These are phyloP conservation scores for Malassezia caprae DNA, from an alignment of 1,284 basidiomycete genomes.

Conservation along the genomic window DNA sequence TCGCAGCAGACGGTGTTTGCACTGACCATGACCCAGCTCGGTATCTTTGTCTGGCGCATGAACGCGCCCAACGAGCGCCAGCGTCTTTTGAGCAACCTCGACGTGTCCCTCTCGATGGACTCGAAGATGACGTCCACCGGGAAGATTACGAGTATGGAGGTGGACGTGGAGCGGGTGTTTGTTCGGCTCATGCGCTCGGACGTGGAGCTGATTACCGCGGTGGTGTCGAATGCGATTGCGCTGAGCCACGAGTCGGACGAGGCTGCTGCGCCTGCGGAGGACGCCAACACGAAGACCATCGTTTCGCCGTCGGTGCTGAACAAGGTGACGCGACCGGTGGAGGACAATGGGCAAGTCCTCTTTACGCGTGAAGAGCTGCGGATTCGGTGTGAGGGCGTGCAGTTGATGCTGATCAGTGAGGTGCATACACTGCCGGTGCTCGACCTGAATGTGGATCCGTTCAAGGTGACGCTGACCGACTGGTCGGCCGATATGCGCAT, in stretches of 20 bases:
- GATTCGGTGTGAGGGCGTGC: slow-evolving; percentile 58
- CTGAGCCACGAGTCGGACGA: slow-evolving; percentile 50
- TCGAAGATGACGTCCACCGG: slow-evolving; percentile 63
- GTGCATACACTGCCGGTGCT: slow-evolving; percentile 88
- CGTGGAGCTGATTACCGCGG: slow-evolving; percentile 77
- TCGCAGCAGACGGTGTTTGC: slow-evolving; percentile 86
- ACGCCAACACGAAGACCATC: not conserved
- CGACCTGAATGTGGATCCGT: slow-evolving; percentile 75
- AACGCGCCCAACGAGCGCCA: slow-evolving; percentile 71
- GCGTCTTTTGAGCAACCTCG: slow-evolving; percentile 85
- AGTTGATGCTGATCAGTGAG: slow-evolving; percentile 87
- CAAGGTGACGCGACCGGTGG: not conserved
- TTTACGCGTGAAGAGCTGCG: slow-evolving; percentile 39
- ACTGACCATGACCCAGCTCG: slow-evolving; percentile 68
- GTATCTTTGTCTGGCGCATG: slow-evolving; percentile 88
- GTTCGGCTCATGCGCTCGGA: slow-evolving; percentile 88
- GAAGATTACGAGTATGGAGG: slow-evolving; percentile 72
- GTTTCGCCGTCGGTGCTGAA: not conserved
- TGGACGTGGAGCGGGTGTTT: slow-evolving; percentile 66
- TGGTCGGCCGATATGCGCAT: slow-evolving; percentile 77
- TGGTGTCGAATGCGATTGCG: slow-evolving; percentile 76
- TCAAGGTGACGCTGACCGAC: slow-evolving; percentile 72
- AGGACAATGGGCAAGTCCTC: slow-evolving; percentile 36
- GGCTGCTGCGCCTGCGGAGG: not conserved
- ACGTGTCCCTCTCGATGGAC: slow-evolving; percentile 77